Evolutionary conservation across 768 basidiomycete species (phyloP).

Genomic region (Lactifluus piperatus): DNA sequence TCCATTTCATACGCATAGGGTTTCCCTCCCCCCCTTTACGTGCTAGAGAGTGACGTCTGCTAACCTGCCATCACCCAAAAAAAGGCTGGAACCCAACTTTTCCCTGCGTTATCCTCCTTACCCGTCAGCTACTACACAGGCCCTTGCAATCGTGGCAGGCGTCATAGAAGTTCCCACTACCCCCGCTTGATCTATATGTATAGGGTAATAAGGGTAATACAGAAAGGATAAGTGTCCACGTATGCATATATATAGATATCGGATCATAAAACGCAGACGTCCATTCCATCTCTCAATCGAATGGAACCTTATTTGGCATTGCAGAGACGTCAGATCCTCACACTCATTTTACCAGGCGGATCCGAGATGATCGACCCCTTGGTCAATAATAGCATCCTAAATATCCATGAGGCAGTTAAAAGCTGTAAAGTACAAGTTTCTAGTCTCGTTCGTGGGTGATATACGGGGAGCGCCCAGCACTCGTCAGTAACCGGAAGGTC

Average conservation of each 20-base stretch:
- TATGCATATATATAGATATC: neutral
- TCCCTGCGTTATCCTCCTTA: conserved; percentile 58
- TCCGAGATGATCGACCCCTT: neutral
- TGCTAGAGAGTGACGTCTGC: neutral
- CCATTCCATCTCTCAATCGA: too few relatives aligned
- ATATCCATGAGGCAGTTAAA: conserved; percentile 10
- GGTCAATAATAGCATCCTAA: neutral
- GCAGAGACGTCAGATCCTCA: neutral
- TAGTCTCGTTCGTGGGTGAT: conserved; percentile 1
- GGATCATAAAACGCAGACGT: too few relatives aligned
- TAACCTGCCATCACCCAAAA: conserved; percentile 24
- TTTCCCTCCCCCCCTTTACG: too few relatives aligned
- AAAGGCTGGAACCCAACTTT: conserved; percentile 43
- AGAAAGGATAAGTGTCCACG: neutral
- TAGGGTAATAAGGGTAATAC: neutral
- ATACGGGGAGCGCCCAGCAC: neutral
- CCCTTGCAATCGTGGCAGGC: neutral
- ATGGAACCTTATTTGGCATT: neutral
- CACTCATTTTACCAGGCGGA: neutral
- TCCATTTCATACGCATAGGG: neutral
- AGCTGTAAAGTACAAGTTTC: conserved; percentile 13
- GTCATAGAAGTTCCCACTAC: neutral
- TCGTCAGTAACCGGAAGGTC: conserved; percentile 59
- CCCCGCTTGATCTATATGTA: neutral
- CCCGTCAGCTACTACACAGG: conserved; percentile 27